Percentiles rank a stretch among this genome's conserved stretches.
phyloP scores from a whole-genome alignment of 331 rosid species.

The Malus hybrid region DNA sequence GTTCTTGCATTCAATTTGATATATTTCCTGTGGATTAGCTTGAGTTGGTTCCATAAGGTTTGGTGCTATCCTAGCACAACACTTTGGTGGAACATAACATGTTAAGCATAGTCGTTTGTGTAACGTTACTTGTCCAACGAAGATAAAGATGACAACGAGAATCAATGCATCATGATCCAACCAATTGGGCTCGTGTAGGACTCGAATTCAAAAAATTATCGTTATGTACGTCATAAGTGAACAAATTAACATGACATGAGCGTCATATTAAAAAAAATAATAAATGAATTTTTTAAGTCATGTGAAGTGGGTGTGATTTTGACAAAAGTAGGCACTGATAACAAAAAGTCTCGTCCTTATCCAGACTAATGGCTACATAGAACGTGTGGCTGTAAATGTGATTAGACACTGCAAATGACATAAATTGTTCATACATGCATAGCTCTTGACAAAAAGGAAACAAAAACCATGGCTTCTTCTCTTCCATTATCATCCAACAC shows the following conservation, averaged over 20 bases:
- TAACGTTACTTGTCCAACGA: no score
- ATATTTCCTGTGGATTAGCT: no score
- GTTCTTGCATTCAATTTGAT: no score
- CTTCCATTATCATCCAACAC: not conserved
- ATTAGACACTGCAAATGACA: not conserved
- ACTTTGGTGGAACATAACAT: no score
- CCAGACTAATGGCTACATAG: not conserved
- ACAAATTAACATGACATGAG: not conserved
- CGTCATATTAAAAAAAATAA: no score
- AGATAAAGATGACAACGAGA: no score
- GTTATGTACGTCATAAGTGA: no score
- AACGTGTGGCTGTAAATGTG: not conserved
- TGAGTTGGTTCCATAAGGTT: no score
- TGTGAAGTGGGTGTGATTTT: not conserved
- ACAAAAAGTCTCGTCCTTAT: constrained; percentile 2
- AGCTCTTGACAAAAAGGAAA: not conserved
- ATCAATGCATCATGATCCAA: not conserved
- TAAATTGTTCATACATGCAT: not conserved
- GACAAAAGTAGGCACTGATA: not conserved
- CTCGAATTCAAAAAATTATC: not conserved
- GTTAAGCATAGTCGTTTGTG: not conserved
- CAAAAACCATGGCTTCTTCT: not conserved
- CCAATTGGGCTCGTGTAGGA: not conserved
- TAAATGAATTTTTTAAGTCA: not conserved
- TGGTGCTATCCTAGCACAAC: no score